Evolutionary conservation across 2,329 filamentous ascomycete genomes (phyloP), one percentile per base, ranked within the genome.

Genomic region (Paecilomyces formosus): DNA sequence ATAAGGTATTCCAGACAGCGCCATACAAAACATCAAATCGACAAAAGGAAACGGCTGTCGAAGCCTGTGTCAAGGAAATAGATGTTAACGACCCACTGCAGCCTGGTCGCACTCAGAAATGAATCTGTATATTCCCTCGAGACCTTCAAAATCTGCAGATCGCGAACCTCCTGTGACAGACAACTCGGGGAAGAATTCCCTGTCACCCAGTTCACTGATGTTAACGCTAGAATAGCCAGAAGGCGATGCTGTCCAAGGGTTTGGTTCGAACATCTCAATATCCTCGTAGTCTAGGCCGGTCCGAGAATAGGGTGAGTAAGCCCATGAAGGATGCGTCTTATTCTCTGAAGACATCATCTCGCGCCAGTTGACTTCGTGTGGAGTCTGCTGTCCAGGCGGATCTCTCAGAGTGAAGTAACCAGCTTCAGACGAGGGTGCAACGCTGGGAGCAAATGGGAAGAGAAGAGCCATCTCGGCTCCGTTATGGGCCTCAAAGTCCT

Each of bases 371-470:
- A 85, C 76, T 21, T 76, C 70, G 3, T 79, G 74, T 3, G 69
- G 75, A 28, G 62, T 63, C 56, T 67, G 64, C 28, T 68, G 57
- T 58, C 66, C 63, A 53, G 69, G 61, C 45, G 74, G 61, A 55
- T 74, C 63, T 70, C 73, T 63, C 74, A 79, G 60, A 69, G 78
- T 65, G 72, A 79, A 67, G 78, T 72, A 66, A 53, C 75, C 56
- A 39, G 60, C 68, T 30, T 68, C 83, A 74, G 28, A 79, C 76
- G 53, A 77, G 64, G 67, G 58, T 3, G 77, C 75, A 54, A 78
- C 71, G 61, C 80, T 85, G 0, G 92, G 89, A 0, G 92, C 92
- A 67, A 91, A 96, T 0, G 93, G 93, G 67, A 96, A 97, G 51
- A 86, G 82, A 21, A 97, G 80, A 4, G 91, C 90, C 63, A 94